Percentiles rank a stretch among this genome's conserved stretches.
Evolutionary conservation across 352 stramenopile species (phyloP).

Genomic region (Globisporangium emineosum): DNA sequence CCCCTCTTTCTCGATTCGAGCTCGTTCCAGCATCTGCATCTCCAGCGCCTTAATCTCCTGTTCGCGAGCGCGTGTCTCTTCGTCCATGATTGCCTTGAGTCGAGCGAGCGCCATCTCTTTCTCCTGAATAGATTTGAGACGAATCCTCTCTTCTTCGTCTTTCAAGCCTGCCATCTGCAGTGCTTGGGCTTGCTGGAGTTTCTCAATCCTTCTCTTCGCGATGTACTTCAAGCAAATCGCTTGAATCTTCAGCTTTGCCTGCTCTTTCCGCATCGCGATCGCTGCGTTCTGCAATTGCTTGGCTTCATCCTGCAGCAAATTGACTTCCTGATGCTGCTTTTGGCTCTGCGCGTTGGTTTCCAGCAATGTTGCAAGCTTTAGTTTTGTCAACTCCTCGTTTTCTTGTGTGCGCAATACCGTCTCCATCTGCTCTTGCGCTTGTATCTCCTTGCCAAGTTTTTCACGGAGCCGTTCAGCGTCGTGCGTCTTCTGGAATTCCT

Average conservation of each 20-base stretch:
- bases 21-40: constrained; percentile 72
- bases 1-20: constrained; percentile 57
- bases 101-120: constrained; percentile 65
- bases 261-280: constrained; percentile 40
- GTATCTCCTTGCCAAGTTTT: constrained; percentile 38
- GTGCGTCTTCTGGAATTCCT: constrained; percentile 31
- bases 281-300: constrained; percentile 38
- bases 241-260: constrained; percentile 66
- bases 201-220: constrained; percentile 33
- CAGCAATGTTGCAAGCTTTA: constrained; percentile 54
- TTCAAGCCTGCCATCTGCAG: constrained; percentile 51
- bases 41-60: constrained; percentile 74
- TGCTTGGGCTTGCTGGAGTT: constrained; percentile 45
- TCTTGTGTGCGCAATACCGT: constrained; percentile 48
- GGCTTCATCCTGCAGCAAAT: constrained; percentile 38
- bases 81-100: constrained; percentile 70
- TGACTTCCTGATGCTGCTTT: constrained; percentile 31
- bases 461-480: constrained; percentile 41
- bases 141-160: constrained; percentile 53
- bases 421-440: constrained; percentile 42
- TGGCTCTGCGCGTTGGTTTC: constrained; percentile 28
- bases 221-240: constrained; percentile 56
- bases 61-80: constrained; percentile 56
- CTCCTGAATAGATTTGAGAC: constrained; percentile 52
- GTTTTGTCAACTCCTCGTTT: constrained; percentile 49